A percentile compares a stretch with the other conserved stretches of the same genome.
phyloP scores from a whole-genome alignment of 345 rosid species.

The Cardamine occulta region DNA sequence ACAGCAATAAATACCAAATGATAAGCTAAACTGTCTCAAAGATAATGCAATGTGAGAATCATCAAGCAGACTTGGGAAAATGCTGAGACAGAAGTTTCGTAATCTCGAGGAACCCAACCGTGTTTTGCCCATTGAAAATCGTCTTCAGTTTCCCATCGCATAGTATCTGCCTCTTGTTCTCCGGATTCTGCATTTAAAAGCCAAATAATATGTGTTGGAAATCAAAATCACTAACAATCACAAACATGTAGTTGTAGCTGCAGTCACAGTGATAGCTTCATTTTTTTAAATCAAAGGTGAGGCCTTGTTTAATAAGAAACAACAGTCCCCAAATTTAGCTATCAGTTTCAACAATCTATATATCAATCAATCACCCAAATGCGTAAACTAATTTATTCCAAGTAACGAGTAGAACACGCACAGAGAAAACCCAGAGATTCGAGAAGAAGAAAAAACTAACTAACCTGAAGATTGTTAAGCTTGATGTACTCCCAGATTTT shows the following conservation, averaged over 20 bases:
- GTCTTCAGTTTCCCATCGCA: constrained; percentile 82
- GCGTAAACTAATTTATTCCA: not conserved
- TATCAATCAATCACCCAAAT: not conserved
- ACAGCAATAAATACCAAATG: not conserved
- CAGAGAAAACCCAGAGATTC: not conserved
- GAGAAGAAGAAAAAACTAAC: not conserved
- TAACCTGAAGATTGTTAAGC: constrained; percentile 55
- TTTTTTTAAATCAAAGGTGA: not conserved
- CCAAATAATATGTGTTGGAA: not conserved
- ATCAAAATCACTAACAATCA: not conserved
- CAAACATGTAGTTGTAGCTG: not conserved
- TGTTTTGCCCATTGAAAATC: constrained; percentile 64
- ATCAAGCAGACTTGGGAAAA: constrained; percentile 62
- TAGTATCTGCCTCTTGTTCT: constrained; percentile 63
- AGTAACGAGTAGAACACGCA: not conserved
- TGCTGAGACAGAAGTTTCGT: constrained; percentile 60
- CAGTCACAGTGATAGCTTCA: not conserved
- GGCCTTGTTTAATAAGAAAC: not conserved
- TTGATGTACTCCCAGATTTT: constrained; percentile 58
- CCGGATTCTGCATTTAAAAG: constrained; percentile 58
- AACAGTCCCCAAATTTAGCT: not conserved
- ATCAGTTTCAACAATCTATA: constrained; percentile 14
- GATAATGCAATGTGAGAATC: constrained; percentile 5
- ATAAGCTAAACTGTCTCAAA: constrained; percentile 3
- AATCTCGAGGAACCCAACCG: constrained; percentile 76